Evolutionary conservation across 495 filamentous ascomycete species (phyloP), one percentile per base, ranked within the genome.

Genomic region (Tuber umbilicatum): DNA sequence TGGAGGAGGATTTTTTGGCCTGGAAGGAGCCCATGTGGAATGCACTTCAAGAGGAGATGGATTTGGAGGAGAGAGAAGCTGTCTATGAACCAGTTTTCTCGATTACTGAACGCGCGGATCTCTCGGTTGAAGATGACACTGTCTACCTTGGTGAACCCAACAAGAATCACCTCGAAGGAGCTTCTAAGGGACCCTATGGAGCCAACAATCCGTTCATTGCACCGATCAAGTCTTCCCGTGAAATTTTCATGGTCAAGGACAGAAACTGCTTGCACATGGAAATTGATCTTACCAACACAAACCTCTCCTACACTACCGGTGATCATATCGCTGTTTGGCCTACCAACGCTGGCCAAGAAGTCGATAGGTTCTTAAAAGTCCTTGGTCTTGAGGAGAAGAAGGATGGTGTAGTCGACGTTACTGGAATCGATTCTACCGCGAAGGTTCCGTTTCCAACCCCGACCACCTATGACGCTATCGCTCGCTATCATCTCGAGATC

Each of bases 11-110:
- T 81, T 99, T 97, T 84, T 86, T 99, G 82, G 92, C 95, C 75
- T 99, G 95, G 95, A 99, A 99, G 84, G 95, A 99, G 81, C 94
- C 94, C 70, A 99, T 99, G 96, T 99, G 95, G 95, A 85, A 86
- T 75, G 93, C 91, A 73, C 85, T 98, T 60, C 86, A 90, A 10
- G 89, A 92, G 71, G 88, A 91, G 77, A 91, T 99, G 91, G 87
- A 88, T 71, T 86, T 99, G 68, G 91, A 97, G 84, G 95, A 99
- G 84, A 93, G 95, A 70, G 95, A 99, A 84, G 91, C 95, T 70
- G 90, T 94, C 78, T 99, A 99, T 83, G 95, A 99, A 82, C 92
- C 95, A 47, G 90, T 96, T 71, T 98, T 97, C 81, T 88, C 87
- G 75, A 90, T 98, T 76, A 88, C 86, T 21, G 93, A 97, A 80